These are phyloP conservation scores for Termitomyces sp. DNA, from an alignment of 768 basidiomycete genomes.

Conservation along the genomic window DNA sequence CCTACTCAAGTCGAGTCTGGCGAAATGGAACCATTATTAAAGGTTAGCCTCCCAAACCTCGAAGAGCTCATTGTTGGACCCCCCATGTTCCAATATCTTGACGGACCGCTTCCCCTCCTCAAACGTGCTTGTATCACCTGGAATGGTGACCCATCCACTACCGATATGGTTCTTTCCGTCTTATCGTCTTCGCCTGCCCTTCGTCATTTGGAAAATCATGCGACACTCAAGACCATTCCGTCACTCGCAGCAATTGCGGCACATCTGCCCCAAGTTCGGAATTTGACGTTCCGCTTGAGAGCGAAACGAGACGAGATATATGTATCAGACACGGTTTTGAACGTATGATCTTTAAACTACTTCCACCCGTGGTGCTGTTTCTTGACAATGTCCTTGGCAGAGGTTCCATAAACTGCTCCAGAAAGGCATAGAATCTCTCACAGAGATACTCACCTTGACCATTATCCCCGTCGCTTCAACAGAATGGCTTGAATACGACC, in stretches of 20 bases:
- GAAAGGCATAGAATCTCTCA: background rate
- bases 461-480: background rate
- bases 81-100: background rate
- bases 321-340: background rate
- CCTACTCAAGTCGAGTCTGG: background rate
- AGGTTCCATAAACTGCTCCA: background rate
- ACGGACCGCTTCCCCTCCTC: background rate
- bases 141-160: background rate
- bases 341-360: background rate
- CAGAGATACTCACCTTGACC: background rate
- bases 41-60: background rate
- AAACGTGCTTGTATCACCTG: background rate
- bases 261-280: background rate
- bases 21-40: background rate
- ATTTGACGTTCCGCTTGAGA: background rate
- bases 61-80: background rate
- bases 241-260: background rate
- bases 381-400: background rate
- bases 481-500: background rate
- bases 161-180: background rate
- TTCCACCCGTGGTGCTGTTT: background rate
- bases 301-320: background rate
- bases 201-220: background rate
- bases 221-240: background rate
- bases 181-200: background rate